These are phyloP conservation scores for Podosphaera xanthii DNA, from an alignment of 2,329 filamentous ascomycete species.

Conservation along the genomic window DNA sequence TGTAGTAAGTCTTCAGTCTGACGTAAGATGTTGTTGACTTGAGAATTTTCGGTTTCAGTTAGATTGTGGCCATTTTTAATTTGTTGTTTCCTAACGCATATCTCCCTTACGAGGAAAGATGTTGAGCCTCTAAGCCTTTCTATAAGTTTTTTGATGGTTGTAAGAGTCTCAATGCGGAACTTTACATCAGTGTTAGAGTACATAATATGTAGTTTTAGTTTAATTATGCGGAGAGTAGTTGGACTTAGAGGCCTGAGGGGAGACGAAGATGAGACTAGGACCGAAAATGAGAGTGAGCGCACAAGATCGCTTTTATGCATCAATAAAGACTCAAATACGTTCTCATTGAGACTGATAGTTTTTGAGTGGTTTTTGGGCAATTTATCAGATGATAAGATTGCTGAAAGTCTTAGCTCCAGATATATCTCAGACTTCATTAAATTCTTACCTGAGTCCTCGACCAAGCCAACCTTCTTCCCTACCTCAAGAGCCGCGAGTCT, in stretches of 20 bases:
- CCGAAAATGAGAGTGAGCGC: constrained; percentile 57
- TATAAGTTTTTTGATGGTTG: constrained; percentile 52
- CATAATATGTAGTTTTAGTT: constrained; percentile 41
- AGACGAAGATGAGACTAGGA: constrained; percentile 54
- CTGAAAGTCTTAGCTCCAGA: constrained; percentile 6
- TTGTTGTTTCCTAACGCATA: constrained; percentile 7
- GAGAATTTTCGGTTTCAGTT: not conserved
- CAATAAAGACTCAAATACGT: constrained; percentile 28
- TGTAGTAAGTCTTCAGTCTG: constrained; percentile 8
- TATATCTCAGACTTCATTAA: constrained; percentile 2
- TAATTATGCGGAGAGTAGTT: constrained; percentile 37
- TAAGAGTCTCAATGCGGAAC: constrained; percentile 59
- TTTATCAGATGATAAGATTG: constrained; percentile 17
- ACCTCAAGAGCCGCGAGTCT: constrained; percentile 46
- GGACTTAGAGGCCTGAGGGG: constrained; percentile 49
- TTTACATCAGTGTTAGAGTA: constrained; percentile 73
- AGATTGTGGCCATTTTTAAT: not conserved
- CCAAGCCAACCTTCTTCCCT: constrained; percentile 45
- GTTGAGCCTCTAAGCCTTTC: constrained; percentile 50
- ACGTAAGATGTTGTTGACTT: constrained; percentile 9
- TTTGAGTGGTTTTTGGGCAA: constrained; percentile 15
- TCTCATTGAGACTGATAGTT: constrained; percentile 19
- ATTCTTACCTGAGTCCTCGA: constrained; percentile 38
- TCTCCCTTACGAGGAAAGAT: constrained; percentile 25
- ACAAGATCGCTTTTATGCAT: constrained; percentile 37